These are phyloP conservation scores for Ogataea hybrid DNA, from an alignment of 1,139 yeast species.

Conservation along the genomic window DNA sequence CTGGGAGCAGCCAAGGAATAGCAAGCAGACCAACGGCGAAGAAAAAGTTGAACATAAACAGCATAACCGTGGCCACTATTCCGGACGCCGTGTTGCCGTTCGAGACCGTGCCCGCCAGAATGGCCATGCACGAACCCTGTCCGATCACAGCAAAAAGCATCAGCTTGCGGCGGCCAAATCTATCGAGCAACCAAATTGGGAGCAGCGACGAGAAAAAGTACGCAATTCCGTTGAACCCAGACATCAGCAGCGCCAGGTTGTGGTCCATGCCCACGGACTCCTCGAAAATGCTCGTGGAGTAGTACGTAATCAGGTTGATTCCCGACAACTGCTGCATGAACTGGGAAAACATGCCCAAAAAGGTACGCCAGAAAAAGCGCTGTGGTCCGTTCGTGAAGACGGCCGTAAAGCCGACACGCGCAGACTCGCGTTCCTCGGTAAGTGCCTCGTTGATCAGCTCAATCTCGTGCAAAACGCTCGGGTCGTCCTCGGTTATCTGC, in stretches of 20 bases:
- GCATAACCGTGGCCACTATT: constrained; percentile 42
- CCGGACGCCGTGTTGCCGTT: constrained; percentile 33
- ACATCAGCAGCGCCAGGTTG: constrained; percentile 41
- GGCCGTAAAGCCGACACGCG: constrained; percentile 57
- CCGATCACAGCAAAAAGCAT: constrained; percentile 41
- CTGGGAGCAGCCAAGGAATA: constrained; percentile 44
- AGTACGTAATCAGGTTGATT: constrained; percentile 52
- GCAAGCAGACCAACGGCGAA: constrained; percentile 40
- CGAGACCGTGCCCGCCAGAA: constrained; percentile 31
- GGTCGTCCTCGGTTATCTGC: constrained; percentile 40
- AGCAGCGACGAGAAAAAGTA: constrained; percentile 63
- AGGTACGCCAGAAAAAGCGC: constrained; percentile 27
- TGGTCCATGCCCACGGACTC: constrained; percentile 27
- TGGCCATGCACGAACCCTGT: constrained; percentile 39
- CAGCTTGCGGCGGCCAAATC: constrained; percentile 57
- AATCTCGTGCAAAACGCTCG: constrained; percentile 40
- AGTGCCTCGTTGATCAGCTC: constrained; percentile 21
- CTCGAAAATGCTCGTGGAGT: constrained; percentile 54
- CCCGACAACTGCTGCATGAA: constrained; percentile 58
- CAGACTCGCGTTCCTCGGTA: constrained; percentile 35
- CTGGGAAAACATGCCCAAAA: constrained; percentile 51
- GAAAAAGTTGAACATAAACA: constrained; percentile 42
- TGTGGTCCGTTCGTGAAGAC: constrained; percentile 49
- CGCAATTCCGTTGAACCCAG: constrained; percentile 62
- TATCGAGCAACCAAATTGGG: constrained; percentile 61